Evolutionary conservation across 1,139 yeast genomes (phyloP).

Genomic region (Candida frijolesensis): DNA sequence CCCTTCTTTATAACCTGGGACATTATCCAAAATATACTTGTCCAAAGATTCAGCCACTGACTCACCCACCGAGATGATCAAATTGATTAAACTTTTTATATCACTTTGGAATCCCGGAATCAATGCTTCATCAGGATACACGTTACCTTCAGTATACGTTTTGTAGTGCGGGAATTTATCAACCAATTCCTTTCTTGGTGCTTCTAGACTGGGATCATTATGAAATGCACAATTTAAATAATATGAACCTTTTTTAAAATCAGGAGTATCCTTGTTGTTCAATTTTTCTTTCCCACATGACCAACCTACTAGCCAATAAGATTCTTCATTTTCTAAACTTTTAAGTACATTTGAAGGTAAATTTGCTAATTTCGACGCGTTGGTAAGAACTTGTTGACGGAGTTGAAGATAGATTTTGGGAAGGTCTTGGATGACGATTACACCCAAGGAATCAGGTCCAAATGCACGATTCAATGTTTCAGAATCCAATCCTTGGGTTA

Average conservation of each 20-base stretch:
- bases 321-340: slow-evolving; percentile 48
- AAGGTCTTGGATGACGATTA: slow-evolving; percentile 47
- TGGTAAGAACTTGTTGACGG: slow-evolving; percentile 44
- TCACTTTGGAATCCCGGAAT: slow-evolving; percentile 34
- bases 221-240: slow-evolving; percentile 64
- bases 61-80: slow-evolving; percentile 54
- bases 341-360: slow-evolving; percentile 37
- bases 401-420: slow-evolving; percentile 41
- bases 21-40: slow-evolving; percentile 32
- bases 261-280: slow-evolving; percentile 41
- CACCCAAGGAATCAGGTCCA: slow-evolving; percentile 61
- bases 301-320: slow-evolving; percentile 63
- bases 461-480: slow-evolving; percentile 46
- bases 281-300: slow-evolving; percentile 63
- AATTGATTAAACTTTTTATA: slow-evolving; percentile 40
- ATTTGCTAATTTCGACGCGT: slow-evolving; percentile 49
- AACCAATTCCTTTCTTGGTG: slow-evolving; percentile 40
- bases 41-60: slow-evolving; percentile 59
- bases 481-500: slow-evolving; percentile 35
- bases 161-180: slow-evolving; percentile 34
- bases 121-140: slow-evolving; percentile 49
- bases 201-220: slow-evolving; percentile 44
- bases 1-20: slow-evolving; percentile 31
- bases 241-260: slow-evolving; percentile 58
- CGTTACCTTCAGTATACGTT: slow-evolving; percentile 52